Percentiles rank a stretch among this genome's conserved stretches.
These are phyloP conservation scores for Yamadazyma akitaensis DNA, from an alignment of 805 yeast genomes.

Conservation along the genomic window DNA sequence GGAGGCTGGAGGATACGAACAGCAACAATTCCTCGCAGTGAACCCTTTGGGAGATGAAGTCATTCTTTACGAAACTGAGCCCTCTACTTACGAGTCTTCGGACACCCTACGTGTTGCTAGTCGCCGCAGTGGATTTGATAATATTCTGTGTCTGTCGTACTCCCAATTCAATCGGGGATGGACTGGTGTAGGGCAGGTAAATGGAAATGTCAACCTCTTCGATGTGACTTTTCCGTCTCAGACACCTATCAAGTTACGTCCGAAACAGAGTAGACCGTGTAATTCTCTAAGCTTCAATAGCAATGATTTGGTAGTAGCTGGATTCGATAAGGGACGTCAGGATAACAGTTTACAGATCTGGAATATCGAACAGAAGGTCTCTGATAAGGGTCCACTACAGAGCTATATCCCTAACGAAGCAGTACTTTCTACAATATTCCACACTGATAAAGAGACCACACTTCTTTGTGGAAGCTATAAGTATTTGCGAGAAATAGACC, in stretches of 20 bases:
- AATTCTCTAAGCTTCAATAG: constrained; percentile 69
- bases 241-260: constrained; percentile 43
- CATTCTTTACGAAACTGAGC: constrained; percentile 52
- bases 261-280: constrained; percentile 71
- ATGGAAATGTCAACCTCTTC: constrained; percentile 62
- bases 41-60: constrained; percentile 83
- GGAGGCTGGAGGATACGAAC: constrained; percentile 46
- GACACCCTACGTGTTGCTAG: constrained; percentile 12
- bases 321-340: constrained; percentile 73
- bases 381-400: constrained; percentile 45
- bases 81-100: constrained; percentile 32
- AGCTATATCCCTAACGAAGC: constrained; percentile 72
- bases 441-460: constrained; percentile 47
- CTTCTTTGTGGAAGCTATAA: constrained; percentile 76
- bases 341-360: constrained; percentile 77
- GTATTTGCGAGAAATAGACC: constrained; percentile 72
- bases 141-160: constrained; percentile 64
- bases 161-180: constrained; percentile 54
- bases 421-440: constrained; percentile 63
- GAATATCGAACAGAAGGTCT: constrained; percentile 54
- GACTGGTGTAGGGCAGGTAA: constrained; percentile 70
- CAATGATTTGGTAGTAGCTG: constrained; percentile 66
- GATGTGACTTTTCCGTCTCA: constrained; percentile 47
- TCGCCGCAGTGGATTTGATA: constrained; percentile 61
- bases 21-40: constrained; percentile 60